A percentile compares a stretch with the other conserved stretches of the same genome.
phyloP scores from a whole-genome alignment of 257 asterid genomes.

The Lycium barbarum region DNA sequence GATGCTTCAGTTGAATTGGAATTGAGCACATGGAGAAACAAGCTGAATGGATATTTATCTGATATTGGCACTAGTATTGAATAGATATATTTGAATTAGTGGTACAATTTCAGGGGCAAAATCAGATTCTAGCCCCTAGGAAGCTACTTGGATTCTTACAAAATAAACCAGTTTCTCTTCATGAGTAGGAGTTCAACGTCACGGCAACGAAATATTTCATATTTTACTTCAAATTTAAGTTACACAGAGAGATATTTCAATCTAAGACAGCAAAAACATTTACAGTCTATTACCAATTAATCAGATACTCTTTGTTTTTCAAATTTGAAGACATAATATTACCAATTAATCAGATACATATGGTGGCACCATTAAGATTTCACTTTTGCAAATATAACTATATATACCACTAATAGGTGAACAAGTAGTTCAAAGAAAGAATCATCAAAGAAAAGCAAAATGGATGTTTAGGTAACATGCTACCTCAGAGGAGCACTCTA shows the following conservation, averaged over 20 bases:
- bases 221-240: background rate
- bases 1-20: slow-evolving; percentile 2
- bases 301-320: background rate
- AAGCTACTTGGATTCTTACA: background rate
- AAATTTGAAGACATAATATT: background rate
- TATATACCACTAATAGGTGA: background rate
- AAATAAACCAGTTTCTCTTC: background rate
- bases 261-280: too few relatives aligned
- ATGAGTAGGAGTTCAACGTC: background rate
- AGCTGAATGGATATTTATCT: background rate
- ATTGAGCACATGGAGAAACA: background rate
- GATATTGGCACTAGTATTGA: background rate
- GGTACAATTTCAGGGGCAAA: background rate
- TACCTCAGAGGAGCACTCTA: background rate
- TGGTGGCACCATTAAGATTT: background rate
- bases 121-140: background rate
- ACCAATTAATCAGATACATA: background rate
- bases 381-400: background rate
- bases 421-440: background rate
- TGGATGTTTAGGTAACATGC: background rate
- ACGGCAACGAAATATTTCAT: background rate
- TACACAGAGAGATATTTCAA: background rate
- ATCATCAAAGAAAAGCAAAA: background rate
- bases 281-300: background rate
- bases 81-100: too few relatives aligned